Conservation (phyloP, 2,329 filamentous ascomycete genomes). For the Hypoxylon sp. region DNA sequence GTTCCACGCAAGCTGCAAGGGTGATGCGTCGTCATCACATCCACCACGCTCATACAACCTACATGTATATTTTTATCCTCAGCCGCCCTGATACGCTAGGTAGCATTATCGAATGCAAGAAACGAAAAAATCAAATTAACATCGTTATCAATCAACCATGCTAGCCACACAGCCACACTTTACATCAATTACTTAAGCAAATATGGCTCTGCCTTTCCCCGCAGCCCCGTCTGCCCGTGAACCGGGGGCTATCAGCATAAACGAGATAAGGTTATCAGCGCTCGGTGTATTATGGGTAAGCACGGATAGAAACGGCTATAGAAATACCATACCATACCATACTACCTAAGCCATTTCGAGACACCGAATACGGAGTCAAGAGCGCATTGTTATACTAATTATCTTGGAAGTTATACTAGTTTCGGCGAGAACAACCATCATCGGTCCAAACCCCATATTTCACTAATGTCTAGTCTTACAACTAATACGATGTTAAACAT, state of each 20-base stretch:
- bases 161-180: background rate
- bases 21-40: conserved; percentile 41
- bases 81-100: conserved; percentile 11
- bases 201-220: no score
- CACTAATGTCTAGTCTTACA: conserved; percentile 5
- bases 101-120: background rate
- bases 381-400: conserved; percentile 18
- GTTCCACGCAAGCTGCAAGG: conserved; percentile 38
- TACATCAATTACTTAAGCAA: conserved; percentile 14
- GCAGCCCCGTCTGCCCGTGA: no score
- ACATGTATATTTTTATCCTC: conserved; percentile 7
- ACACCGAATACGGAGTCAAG: conserved; percentile 37
- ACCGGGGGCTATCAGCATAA: no score
- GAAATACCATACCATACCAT: conserved; percentile 21
- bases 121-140: background rate
- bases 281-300: conserved; percentile 2
- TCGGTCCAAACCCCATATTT: conserved; percentile 6
- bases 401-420: background rate
- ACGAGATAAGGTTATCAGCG: background rate
- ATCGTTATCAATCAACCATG: background rate
- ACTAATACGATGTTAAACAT: background rate
- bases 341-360: conserved; percentile 33
- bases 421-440: background rate
- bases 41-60: conserved; percentile 14
- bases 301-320: conserved; percentile 32